Conservation (phyloP, 1,284 basidiomycete genomes). For the Xanthoconium separans region DNA sequence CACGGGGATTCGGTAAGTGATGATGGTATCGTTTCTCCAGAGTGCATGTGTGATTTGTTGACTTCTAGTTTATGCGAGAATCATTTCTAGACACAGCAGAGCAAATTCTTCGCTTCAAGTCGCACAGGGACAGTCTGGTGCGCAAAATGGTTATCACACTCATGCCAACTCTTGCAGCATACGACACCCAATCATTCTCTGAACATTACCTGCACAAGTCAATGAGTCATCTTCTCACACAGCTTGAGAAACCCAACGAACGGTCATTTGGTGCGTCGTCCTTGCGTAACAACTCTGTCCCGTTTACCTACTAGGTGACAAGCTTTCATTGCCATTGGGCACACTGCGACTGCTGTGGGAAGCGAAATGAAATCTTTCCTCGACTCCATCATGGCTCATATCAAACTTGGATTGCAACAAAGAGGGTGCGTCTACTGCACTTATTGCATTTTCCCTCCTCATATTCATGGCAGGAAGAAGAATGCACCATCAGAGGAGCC, state of each 20-base stretch:
- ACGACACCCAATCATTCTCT: slow-evolving; percentile 89
- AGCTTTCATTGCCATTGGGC: slow-evolving; percentile 95
- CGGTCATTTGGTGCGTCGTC: slow-evolving; percentile 72
- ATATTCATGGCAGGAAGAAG: slow-evolving; percentile 68
- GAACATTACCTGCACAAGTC: slow-evolving; percentile 88
- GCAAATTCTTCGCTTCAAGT: slow-evolving; percentile 85
- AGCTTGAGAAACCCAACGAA: slow-evolving; percentile 88
- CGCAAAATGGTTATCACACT: slow-evolving; percentile 92
- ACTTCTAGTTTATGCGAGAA: slow-evolving; percentile 85
- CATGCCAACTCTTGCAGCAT: slow-evolving; percentile 92
- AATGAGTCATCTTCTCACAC: slow-evolving; percentile 87
- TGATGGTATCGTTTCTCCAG: neutral
- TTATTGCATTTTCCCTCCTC: slow-evolving; percentile 8
- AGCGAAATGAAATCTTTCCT: slow-evolving; percentile 97
- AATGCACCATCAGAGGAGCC: slow-evolving; percentile 93
- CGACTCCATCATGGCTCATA: slow-evolving; percentile 87
- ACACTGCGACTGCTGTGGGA: slow-evolving; percentile 89
- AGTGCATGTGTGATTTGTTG: slow-evolving; percentile 4
- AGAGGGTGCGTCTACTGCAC: slow-evolving; percentile 61
- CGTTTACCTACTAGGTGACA: slow-evolving; percentile 29
- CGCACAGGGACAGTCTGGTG: slow-evolving; percentile 85
- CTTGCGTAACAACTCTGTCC: neutral
- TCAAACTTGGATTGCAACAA: slow-evolving; percentile 85
- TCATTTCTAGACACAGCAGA: slow-evolving; percentile 89
- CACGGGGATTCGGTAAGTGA: slow-evolving; percentile 87